These are phyloP conservation scores for Silene uniflora DNA, from an alignment of 148 eudicot species.

Conservation along the genomic window DNA sequence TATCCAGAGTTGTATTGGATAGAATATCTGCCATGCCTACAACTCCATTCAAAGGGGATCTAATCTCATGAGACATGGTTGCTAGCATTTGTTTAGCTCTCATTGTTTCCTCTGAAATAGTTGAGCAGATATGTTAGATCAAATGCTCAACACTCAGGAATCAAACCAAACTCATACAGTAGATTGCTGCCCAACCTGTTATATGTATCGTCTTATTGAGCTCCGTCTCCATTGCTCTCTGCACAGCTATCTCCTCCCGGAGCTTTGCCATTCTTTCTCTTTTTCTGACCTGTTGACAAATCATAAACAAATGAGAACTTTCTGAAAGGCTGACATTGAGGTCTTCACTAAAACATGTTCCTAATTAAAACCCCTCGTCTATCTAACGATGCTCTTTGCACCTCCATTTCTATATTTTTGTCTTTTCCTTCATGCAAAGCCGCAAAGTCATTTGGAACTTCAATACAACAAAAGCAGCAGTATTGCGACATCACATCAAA, in stretches of 20 bases:
- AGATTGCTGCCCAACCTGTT: slow-evolving; percentile 45
- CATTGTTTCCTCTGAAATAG: slow-evolving; percentile 83
- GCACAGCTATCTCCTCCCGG: slow-evolving; percentile 89
- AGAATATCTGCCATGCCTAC: slow-evolving; percentile 94
- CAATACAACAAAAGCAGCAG: no score
- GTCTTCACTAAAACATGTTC: no score
- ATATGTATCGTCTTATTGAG: slow-evolving; percentile 89
- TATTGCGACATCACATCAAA: no score
- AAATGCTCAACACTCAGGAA: slow-evolving; percentile 8
- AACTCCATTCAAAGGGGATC: slow-evolving; percentile 89
- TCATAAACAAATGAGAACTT: background rate
- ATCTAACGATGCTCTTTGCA: no score
- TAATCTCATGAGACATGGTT: slow-evolving; percentile 96
- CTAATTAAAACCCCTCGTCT: no score
- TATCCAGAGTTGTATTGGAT: slow-evolving; percentile 62
- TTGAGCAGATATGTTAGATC: background rate
- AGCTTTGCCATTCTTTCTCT: slow-evolving; percentile 90
- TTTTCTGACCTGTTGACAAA: slow-evolving; percentile 59
- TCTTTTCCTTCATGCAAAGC: no score
- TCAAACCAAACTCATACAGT: slow-evolving; percentile 1
- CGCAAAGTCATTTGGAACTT: no score
- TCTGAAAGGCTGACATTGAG: no score
- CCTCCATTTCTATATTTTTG: no score
- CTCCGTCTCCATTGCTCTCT: slow-evolving; percentile 92
- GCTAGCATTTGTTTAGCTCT: slow-evolving; percentile 93